phyloP scores from a whole-genome alignment of 768 basidiomycete species.

The Lactifluus hygrophoroides region DNA sequence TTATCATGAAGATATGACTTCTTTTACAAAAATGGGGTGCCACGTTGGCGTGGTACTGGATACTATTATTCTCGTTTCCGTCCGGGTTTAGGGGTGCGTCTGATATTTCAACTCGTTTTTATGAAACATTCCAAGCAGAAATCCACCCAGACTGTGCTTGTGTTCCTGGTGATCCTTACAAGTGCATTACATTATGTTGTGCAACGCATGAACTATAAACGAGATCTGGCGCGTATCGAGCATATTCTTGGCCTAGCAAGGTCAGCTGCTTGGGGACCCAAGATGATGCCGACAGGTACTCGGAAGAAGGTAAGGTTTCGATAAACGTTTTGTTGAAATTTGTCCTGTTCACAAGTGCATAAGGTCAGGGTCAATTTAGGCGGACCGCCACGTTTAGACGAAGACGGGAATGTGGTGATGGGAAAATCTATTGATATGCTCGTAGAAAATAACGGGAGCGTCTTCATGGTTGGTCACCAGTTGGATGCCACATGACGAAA shows the following conservation, averaged over 20 bases:
- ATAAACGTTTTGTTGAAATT: neutral
- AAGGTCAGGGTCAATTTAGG: slow-evolving; percentile 70
- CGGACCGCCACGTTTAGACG: slow-evolving; percentile 41
- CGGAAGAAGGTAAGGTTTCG: slow-evolving; percentile 52
- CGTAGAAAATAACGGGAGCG: slow-evolving; percentile 58
- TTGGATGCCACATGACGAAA: slow-evolving; percentile 5
- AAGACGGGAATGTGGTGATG: slow-evolving; percentile 42
- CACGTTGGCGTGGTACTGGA: slow-evolving; percentile 91
- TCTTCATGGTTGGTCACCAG: slow-evolving; percentile 56
- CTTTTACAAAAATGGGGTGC: slow-evolving; percentile 97
- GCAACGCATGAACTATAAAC: slow-evolving; percentile 66
- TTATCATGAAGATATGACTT: slow-evolving; percentile 59
- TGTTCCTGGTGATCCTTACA: slow-evolving; percentile 70
- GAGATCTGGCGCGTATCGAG: slow-evolving; percentile 63
- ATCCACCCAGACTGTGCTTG: slow-evolving; percentile 50
- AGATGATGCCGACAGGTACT: slow-evolving; percentile 51
- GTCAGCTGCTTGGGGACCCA: slow-evolving; percentile 75
- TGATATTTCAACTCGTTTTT: neutral
- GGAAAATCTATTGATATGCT: slow-evolving; percentile 68
- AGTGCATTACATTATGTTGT: slow-evolving; percentile 78
- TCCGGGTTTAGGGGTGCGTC: slow-evolving; percentile 72
- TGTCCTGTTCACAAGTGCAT: neutral
- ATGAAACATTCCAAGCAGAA: slow-evolving; percentile 1
- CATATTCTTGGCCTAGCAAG: slow-evolving; percentile 53
- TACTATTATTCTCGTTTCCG: slow-evolving; percentile 96